phyloP scores from a whole-genome alignment of 305 asterid genomes.

The Rubia tinctorum region DNA sequence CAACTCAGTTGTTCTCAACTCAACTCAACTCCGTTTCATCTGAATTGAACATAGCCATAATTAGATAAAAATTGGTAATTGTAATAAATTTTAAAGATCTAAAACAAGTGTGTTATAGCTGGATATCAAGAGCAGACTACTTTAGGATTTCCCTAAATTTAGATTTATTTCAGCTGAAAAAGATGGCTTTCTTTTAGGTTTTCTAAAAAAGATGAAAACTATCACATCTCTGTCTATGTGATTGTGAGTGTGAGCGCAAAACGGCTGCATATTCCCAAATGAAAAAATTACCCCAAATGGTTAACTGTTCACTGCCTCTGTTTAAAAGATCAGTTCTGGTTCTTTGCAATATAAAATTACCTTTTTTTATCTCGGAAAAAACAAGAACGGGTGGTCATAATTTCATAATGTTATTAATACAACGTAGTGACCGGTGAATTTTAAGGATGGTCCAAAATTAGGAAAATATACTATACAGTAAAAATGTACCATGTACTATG shows the following conservation, averaged over 20 bases:
- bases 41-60: too few species aligned
- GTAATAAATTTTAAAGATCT: not conserved
- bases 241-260: constrained; percentile 12
- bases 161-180: constrained; percentile 44
- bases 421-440: not conserved
- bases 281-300: constrained; percentile 16
- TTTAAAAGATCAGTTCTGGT: not conserved
- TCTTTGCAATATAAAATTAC: not conserved
- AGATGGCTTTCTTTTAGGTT: constrained; percentile 55
- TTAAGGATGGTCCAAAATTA: not conserved
- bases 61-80: not conserved
- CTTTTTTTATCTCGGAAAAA: not conserved
- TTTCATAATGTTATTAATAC: not conserved
- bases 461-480: not conserved
- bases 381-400: not conserved
- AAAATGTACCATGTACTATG: not conserved
- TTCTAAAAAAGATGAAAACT: constrained; percentile 57
- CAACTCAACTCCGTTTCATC: too few species aligned
- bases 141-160: constrained; percentile 11
- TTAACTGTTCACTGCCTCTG: not conserved
- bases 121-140: not conserved
- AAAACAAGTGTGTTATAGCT: not conserved
- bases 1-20: too few species aligned
- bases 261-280: constrained; percentile 13
- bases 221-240: constrained; percentile 51